Percentiles rank a stretch among this genome's conserved stretches.
Conservation (phyloP, 1,284 basidiomycete genomes). For the Ceratobasidium sp. region DNA sequence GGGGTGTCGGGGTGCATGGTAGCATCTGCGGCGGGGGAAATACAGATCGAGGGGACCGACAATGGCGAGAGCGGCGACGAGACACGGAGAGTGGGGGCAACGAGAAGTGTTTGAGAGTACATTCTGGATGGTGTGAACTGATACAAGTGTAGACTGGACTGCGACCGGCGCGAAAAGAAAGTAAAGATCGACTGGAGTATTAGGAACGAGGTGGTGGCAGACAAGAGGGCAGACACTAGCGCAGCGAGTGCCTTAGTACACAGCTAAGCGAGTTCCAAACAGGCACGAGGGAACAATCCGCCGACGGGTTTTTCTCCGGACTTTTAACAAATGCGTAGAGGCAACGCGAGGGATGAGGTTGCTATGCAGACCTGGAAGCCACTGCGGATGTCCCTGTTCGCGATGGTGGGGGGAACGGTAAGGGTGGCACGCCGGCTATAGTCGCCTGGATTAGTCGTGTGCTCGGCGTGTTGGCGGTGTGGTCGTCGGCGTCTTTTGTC, state of each 20-base stretch:
- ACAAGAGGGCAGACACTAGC: slow-evolving; percentile 16
- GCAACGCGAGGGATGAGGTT: not conserved
- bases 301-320: not conserved
- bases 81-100: slow-evolving; percentile 30
- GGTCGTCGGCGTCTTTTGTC: slow-evolving; percentile 11
- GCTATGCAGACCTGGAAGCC: slow-evolving; percentile 34
- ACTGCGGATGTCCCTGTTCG: not conserved
- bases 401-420: not conserved
- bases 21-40: slow-evolving; percentile 37
- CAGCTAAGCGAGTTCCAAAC: not conserved
- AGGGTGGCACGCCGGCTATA: not conserved
- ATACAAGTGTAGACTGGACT: slow-evolving; percentile 21
- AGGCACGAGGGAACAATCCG: not conserved
- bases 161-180: slow-evolving; percentile 40
- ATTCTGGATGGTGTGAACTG: slow-evolving; percentile 8
- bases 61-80: slow-evolving; percentile 37
- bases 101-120: slow-evolving; percentile 37
- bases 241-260: slow-evolving; percentile 14
- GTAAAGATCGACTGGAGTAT: slow-evolving; percentile 31
- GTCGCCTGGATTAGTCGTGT: not conserved
- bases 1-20: not conserved
- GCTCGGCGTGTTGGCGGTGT: not conserved
- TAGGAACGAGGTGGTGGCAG: slow-evolving; percentile 18
- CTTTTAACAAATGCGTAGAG: slow-evolving; percentile 27
- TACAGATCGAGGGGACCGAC: slow-evolving; percentile 40